A percentile compares a stretch with the other conserved stretches of the same genome.
phyloP scores from a whole-genome alignment of 805 yeast species.

The Wickerhamomyces rabaulensis region DNA sequence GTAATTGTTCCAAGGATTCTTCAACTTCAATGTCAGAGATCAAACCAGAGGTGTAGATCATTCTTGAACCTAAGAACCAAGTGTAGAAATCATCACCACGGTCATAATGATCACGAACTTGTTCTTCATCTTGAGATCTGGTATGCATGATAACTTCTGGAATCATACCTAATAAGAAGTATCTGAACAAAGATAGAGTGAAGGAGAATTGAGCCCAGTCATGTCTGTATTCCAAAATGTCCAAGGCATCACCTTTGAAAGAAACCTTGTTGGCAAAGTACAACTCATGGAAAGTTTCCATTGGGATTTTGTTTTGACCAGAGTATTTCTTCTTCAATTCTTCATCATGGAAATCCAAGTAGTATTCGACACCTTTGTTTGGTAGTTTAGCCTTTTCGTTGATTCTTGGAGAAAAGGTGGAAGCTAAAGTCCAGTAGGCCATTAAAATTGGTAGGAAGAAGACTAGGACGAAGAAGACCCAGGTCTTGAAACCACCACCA shows the following conservation, averaged over 20 bases:
- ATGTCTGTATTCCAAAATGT: conserved; percentile 79
- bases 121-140: conserved; percentile 92
- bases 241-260: conserved; percentile 84
- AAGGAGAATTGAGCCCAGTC: conserved; percentile 86
- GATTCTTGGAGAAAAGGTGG: conserved; percentile 75
- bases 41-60: conserved; percentile 88
- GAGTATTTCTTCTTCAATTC: conserved; percentile 62
- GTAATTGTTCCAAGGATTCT: conserved; percentile 75
- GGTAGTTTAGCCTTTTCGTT: conserved; percentile 76
- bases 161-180: conserved; percentile 79
- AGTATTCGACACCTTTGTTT: conserved; percentile 69
- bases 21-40: conserved; percentile 63
- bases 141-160: conserved; percentile 93
- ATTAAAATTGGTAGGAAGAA: conserved; percentile 65
- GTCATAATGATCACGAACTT: conserved; percentile 92
- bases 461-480: conserved; percentile 51
- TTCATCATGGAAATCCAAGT: conserved; percentile 75
- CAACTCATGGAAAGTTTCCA: conserved; percentile 87
- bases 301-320: conserved; percentile 77
- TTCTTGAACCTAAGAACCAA: conserved; percentile 92
- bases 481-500: conserved; percentile 67
- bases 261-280: conserved; percentile 80
- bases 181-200: conserved; percentile 71
- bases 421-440: conserved; percentile 77
- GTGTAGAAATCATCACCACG: conserved; percentile 94